Evolutionary conservation across 2,329 filamentous ascomycete species (phyloP), one percentile per base, ranked within the genome.

Genomic region (Acarospora socialis): DNA sequence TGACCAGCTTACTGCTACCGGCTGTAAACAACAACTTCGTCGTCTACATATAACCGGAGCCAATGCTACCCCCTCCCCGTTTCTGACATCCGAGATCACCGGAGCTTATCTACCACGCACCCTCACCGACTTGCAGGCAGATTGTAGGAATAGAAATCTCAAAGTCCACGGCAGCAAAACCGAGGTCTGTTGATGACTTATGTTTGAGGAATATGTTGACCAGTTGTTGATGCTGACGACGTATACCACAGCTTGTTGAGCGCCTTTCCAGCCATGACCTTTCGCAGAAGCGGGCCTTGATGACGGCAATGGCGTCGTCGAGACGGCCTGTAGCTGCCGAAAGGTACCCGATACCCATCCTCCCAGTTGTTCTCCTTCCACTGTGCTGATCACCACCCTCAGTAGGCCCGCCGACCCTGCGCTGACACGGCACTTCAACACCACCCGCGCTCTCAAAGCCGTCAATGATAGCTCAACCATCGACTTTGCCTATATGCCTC

Each of bases 361-460:
- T 9, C 29, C 33, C 12, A 26, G 13, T 23, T 39, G 21, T 14
- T 31, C 20, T 14, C 22, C 17, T 21, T 15, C 18, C n/a, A 24
- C 5, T 25, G 22, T 36, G 25, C 44, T 46, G 34, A 46, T 45
- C 28, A 35, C 45, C 4, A 43, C 49, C 32, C 40, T 48, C 4
- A 44, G 41, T 32, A 48, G 45, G 35, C 42, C 51, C 32, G 43
- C 54, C 52, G 39, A 65, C n/a, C n/a, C n/a, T n/a, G n/a, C n/a
- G n/a, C n/a, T n/a, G n/a, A n/a, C n/a, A n/a, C n/a, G 70, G 34
- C 61, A 66, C 47, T 74, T 77, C 63, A 76, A 76, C 56, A 73
- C 70, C 38, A 70, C 64, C 40, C 66, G 67, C 38, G 52, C 61
- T 38, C 54, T 63, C 32, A 73, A 73, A 49, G 54, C 66, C 17